These are phyloP conservation scores for Ceratocystis albifundus DNA, from an alignment of 2,329 filamentous ascomycete genomes.

Conservation along the genomic window DNA sequence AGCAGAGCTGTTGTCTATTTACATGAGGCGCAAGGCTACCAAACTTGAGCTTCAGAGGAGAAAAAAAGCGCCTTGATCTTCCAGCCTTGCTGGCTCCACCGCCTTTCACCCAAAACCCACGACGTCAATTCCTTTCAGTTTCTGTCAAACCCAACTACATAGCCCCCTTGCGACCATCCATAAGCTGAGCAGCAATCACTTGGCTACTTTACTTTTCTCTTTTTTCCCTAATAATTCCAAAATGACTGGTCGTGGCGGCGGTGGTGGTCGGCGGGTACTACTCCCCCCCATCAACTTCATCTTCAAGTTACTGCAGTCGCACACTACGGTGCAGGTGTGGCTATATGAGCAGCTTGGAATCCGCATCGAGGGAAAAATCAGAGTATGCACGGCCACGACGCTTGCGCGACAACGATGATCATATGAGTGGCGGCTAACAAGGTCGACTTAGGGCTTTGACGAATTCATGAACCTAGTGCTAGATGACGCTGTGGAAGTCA, in stretches of 20 bases:
- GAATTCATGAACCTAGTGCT: slow-evolving; percentile 99
- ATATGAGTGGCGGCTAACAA: slow-evolving; percentile 23
- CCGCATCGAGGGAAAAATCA: slow-evolving; percentile 90
- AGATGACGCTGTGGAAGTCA: slow-evolving; percentile 90
- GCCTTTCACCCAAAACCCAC: background rate
- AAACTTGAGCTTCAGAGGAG: background rate
- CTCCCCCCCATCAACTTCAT: slow-evolving; percentile 48
- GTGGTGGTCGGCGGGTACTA: slow-evolving; percentile 45
- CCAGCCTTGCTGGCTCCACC: slow-evolving; percentile 16
- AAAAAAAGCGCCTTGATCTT: slow-evolving; percentile 8
- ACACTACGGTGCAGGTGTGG: slow-evolving; percentile 86
- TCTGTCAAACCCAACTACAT: background rate
- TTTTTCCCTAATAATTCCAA: slow-evolving; percentile 24
- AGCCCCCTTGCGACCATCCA: background rate
- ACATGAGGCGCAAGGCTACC: slow-evolving; percentile 16
- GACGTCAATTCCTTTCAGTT: background rate
- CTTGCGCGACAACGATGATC: slow-evolving; percentile 29
- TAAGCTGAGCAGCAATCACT: background rate
- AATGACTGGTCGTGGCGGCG: slow-evolving; percentile 51
- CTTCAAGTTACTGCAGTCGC: slow-evolving; percentile 68
- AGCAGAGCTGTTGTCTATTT: background rate
- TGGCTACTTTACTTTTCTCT: background rate
- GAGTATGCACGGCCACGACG: slow-evolving; percentile 65
- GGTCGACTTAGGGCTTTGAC: slow-evolving; percentile 70
- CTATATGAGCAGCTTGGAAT: slow-evolving; percentile 91